phyloP scores from a whole-genome alignment of 345 rosid genomes.

The Ceriops decandra region DNA sequence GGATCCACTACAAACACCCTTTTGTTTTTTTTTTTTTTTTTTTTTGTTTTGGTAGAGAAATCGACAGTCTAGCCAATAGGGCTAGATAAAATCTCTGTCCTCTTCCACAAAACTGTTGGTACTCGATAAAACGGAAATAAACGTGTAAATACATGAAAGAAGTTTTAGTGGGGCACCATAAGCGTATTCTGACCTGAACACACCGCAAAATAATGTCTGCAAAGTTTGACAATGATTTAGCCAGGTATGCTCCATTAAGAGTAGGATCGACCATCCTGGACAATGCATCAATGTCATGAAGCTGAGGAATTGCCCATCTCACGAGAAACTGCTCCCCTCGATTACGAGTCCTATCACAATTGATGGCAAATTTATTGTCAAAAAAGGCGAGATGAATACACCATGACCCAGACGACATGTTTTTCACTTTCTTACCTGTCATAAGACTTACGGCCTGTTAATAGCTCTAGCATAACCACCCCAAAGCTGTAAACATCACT shows the following conservation, averaged over 20 bases:
- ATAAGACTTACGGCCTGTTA: constrained; percentile 82
- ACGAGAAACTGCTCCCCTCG: constrained; percentile 91
- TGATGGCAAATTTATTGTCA: neutral
- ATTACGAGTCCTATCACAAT: constrained; percentile 47
- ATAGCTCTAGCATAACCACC: constrained; percentile 92
- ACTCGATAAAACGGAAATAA: neutral
- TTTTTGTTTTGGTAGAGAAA: too few species aligned
- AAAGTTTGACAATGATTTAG: constrained; percentile 46
- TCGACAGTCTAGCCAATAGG: too few species aligned
- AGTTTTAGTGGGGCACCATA: neutral
- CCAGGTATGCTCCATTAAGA: too few species aligned
- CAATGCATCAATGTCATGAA: too few species aligned
- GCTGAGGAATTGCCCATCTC: constrained; percentile 92
- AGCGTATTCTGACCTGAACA: constrained; percentile 61
- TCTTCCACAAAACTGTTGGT: neutral
- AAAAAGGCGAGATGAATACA: neutral
- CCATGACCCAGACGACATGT: neutral
- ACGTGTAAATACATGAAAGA: neutral
- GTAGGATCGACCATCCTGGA: too few species aligned
- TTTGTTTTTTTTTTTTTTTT: too few species aligned
- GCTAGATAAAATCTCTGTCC: too few species aligned
- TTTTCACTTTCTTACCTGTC: constrained; percentile 54
- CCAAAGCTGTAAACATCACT: constrained; percentile 98
- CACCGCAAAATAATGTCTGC: constrained; percentile 94
- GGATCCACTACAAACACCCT: too few species aligned